Base-by-base conservation (phyloP, 2,329 filamentous ascomycete genomes). In the Penicillium sp. region DNA sequence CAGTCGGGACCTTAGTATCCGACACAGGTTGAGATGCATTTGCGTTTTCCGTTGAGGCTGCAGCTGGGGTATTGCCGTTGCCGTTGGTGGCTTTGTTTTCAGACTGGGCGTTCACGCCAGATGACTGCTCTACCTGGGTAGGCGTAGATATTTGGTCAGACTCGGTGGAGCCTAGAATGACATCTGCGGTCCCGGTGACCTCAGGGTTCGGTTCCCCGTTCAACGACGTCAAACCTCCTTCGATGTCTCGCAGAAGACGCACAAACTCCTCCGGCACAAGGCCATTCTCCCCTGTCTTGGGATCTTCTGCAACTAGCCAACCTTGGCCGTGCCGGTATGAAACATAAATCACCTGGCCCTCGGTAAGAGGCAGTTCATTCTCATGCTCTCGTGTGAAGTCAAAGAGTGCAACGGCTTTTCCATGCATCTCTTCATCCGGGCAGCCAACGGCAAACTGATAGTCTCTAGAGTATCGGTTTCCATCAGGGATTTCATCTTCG, bases 181-280 rank as follows among this genome's bases (percentile, higher is more conserved):
- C 77, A 54, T 75, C 79, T 58, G 75, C 79, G 60, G 77, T 78
- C 43, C 76, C 85, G 23, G 73, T 78, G 21, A 66, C 59, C 41
- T 71, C 69, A 27, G 69, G 59, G 16, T 67, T 68, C 10, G 84
- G 69, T 53, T 87, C 82, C 27, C 84, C 87, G 27, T 76, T 76
- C 60, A 92, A 73, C 68, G 88, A 90, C 60, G 84, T 89, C 79
- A 92, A 86, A 34, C 92, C 93, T 21, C 92, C 92, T 73, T 97
- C 92, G 54, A 97, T 97, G 69, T 97, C 92, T 47, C 92, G 87
- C 59, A 99, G 82, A 45, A 99, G 80, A 16, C 94, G 87, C 41
- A 99, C 94, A 71, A 97, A 99, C 74, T 95, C 92, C 75, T 99
- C 94, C 0, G 94, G 94, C 2, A 99, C 94, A 36, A 99, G 82